Conservation (phyloP, 129 eudicot species). For the Helichrysum umbraculigerum region DNA sequence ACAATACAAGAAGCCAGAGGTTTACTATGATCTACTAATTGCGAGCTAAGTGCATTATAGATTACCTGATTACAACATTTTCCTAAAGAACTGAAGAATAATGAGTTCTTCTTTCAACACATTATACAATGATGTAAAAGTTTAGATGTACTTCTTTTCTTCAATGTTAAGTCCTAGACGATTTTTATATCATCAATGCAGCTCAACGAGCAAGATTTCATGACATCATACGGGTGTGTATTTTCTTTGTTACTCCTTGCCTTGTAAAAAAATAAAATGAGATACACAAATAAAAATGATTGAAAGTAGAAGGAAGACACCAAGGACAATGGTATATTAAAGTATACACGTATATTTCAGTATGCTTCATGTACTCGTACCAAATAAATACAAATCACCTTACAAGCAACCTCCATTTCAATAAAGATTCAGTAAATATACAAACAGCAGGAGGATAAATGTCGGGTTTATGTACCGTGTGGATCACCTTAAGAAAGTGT, state of each 20-base stretch:
- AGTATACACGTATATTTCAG: conserved; percentile 13
- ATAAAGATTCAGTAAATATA: not conserved
- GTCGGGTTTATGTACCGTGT: not conserved
- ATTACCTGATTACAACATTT: conserved; percentile 12
- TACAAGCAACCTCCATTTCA: not conserved
- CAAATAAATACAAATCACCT: not conserved
- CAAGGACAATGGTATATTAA: not conserved
- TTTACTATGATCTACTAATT: conserved; percentile 53
- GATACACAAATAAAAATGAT: not conserved
- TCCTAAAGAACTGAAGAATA: conserved; percentile 1
- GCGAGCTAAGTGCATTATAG: conserved; percentile 9
- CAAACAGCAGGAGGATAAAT: not conserved
- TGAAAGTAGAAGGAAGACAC: not conserved
- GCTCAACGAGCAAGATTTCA: conserved; percentile 2
- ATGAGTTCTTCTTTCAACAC: not conserved
- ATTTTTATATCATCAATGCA: not conserved
- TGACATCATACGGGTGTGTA: not conserved
- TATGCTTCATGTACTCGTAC: conserved; percentile 15
- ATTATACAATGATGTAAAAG: conserved; percentile 17
- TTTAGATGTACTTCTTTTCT: conserved; percentile 12
- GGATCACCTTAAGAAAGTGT: conserved; percentile 39
- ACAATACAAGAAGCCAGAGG: conserved; percentile 26
- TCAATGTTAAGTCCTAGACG: not conserved
- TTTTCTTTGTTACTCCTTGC: not conserved
- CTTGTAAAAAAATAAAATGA: not conserved